Conservation (phyloP, 441 rosid species). For the Lagerstroemia fauriei region DNA sequence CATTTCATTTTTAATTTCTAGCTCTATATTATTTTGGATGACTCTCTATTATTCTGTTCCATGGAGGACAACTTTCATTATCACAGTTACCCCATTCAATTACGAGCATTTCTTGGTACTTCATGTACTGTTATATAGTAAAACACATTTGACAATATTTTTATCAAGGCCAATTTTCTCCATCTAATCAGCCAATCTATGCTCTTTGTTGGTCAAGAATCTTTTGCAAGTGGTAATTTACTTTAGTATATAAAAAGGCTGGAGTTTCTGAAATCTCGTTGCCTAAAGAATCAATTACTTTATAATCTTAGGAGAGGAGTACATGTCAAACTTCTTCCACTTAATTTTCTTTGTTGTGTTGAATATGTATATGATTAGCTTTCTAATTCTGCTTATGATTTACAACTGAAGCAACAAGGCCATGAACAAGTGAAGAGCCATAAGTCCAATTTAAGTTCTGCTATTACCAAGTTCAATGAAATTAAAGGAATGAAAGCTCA, state of each 20-base stretch:
- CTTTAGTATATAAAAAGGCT: not conserved
- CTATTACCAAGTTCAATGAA: slow-evolving; percentile 52
- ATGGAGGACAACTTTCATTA: slow-evolving; percentile 58
- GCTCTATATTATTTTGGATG: not conserved
- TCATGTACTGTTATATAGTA: not conserved
- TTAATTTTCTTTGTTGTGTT: not conserved
- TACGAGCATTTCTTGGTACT: not conserved
- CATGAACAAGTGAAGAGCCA: slow-evolving; percentile 35
- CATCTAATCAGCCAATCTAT: not conserved
- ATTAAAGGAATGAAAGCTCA: slow-evolving; percentile 43
- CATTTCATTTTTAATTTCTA: not conserved
- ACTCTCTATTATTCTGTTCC: slow-evolving; percentile 18
- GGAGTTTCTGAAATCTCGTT: not conserved
- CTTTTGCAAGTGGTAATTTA: not conserved
- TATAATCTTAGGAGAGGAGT: not conserved
- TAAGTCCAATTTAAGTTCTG: slow-evolving; percentile 45
- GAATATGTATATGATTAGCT: not conserved
- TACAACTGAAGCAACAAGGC: slow-evolving; percentile 29
- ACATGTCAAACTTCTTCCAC: not conserved
- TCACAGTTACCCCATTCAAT: not conserved
- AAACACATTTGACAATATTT: not conserved
- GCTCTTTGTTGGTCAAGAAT: not conserved
- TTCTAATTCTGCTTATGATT: slow-evolving; percentile 24
- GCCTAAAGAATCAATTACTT: not conserved
- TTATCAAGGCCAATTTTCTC: not conserved